Base-by-base conservation (phyloP, 2,329 filamentous ascomycete genomes). In the Penicillium freii region DNA sequence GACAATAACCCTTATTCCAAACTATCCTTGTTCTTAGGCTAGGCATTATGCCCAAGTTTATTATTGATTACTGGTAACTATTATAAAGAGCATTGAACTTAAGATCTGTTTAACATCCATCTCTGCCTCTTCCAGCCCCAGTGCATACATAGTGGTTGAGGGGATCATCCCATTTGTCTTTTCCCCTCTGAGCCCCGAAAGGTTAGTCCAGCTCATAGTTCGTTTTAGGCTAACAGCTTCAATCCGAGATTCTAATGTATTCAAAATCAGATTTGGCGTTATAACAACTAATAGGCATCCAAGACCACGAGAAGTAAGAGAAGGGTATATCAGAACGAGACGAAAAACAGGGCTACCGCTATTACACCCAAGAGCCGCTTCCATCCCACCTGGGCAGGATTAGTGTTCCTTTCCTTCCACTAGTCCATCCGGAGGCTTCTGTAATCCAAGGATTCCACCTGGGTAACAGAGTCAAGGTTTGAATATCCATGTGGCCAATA, bases 1-100 rank as follows among this genome's bases (percentile, higher is more conserved):
- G 58, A 61, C 59, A 62, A 62, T 58, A 54, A 9, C 36, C 17
- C 29, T 25, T 50, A 5, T 31, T 43, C 36, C n/a, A 43, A 33
- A 10, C 1, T 45, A 45, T 45, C 1, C 15, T 17, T 47, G 15
- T 34, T 23, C 5, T 25, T 11, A 25, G 23, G 13, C 1, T 23
- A 17, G 19, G 19, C 15, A 25, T 31, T 46, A 31, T 31, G 17
- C n/a, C 13, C 10, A 4, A 1, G n/a, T 31, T 21, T 34, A 23
- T 17, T 2, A 17, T 23, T 17, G 43, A 15, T 15, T 11, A 2
- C 9, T 33, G 2, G 5, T 47, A 15, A 31, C 3, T 33, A 33
- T 21, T 13, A 47, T 17, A 23, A 31, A n/a, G 19, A 46, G 19
- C 19, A n/a, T 34, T 47, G 19, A 17, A 46, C 7, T 2, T 33